Conservation (phyloP, 2,329 filamentous ascomycete genomes). For the Hirsutella rhossiliensis region DNA sequence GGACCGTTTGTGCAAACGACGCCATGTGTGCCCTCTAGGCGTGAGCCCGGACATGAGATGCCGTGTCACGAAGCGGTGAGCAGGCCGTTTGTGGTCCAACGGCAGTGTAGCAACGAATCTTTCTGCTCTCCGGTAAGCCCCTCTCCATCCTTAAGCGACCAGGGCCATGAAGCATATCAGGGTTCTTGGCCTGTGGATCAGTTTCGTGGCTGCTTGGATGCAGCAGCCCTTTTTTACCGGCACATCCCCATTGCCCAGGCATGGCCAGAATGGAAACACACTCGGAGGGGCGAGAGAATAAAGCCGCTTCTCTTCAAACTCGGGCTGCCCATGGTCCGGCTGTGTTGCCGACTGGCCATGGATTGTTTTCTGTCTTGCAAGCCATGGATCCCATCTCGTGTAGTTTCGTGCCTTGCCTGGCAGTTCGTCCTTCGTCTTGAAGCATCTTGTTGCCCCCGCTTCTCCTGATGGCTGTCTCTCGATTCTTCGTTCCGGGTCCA, state of each 20-base stretch:
- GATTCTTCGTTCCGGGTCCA: background rate
- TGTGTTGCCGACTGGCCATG: too few relatives aligned
- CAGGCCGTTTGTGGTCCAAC: too few relatives aligned
- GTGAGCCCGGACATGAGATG: too few relatives aligned
- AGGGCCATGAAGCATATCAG: background rate
- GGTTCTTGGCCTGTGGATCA: background rate
- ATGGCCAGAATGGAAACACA: background rate
- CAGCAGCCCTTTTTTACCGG: background rate
- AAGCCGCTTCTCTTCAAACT: background rate
- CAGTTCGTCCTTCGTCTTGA: background rate
- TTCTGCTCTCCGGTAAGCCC: too few relatives aligned
- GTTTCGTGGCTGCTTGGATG: background rate
- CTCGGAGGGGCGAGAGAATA: background rate
- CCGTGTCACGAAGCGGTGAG: too few relatives aligned
- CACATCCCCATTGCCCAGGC: background rate
- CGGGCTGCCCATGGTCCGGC: too few relatives aligned
- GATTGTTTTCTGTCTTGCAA: too few relatives aligned
- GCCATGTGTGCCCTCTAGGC: too few relatives aligned
- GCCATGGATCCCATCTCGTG: too few relatives aligned
- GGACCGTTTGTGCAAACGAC: too few relatives aligned
- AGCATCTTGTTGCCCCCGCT: background rate
- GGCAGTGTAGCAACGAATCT: too few relatives aligned
- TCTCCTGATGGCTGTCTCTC: background rate
- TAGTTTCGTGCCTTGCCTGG: background rate
- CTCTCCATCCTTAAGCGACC: too few relatives aligned